These are phyloP conservation scores for Cladophialophora chaetospira DNA, from an alignment of 2,329 filamentous ascomycete genomes.

Conservation along the genomic window DNA sequence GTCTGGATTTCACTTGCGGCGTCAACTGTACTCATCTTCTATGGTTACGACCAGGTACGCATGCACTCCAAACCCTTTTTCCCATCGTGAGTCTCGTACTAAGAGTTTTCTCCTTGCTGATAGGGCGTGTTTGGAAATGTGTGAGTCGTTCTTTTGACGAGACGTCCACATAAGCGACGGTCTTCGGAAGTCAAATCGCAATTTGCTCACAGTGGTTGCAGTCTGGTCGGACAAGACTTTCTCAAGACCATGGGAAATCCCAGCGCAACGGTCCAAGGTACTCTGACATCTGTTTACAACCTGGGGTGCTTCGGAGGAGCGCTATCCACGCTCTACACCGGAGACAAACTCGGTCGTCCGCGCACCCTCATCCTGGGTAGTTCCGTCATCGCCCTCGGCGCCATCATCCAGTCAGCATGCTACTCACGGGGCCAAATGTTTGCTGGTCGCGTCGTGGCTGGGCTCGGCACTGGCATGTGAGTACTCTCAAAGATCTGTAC, in stretches of 20 bases:
- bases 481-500: no score
- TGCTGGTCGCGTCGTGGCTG: slow-evolving; percentile 52
- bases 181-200: not conserved
- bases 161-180: not conserved
- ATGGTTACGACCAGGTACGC: slow-evolving; percentile 47
- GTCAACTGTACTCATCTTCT: slow-evolving; percentile 54
- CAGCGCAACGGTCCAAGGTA: slow-evolving; percentile 28
- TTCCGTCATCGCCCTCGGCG: slow-evolving; percentile 48
- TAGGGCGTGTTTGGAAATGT: slow-evolving; percentile 43
- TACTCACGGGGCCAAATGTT: slow-evolving; percentile 45
- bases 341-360: slow-evolving; percentile 52
- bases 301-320: slow-evolving; percentile 55
- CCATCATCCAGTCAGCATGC: slow-evolving; percentile 46
- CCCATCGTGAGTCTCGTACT: not conserved
- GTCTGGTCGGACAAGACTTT: slow-evolving; percentile 37
- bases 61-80: not conserved
- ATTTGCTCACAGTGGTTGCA: not conserved
- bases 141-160: not conserved
- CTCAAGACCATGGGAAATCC: slow-evolving; percentile 34
- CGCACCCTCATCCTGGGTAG: slow-evolving; percentile 44
- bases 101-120: not conserved
- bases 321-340: slow-evolving; percentile 53
- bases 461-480: slow-evolving; percentile 28
- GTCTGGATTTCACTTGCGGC: slow-evolving; percentile 56
- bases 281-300: slow-evolving; percentile 41